A percentile compares a stretch with the other conserved stretches of the same genome.
These are phyloP conservation scores for Tilletia walkeri DNA, from an alignment of 1,284 basidiomycete species.

Conservation along the genomic window DNA sequence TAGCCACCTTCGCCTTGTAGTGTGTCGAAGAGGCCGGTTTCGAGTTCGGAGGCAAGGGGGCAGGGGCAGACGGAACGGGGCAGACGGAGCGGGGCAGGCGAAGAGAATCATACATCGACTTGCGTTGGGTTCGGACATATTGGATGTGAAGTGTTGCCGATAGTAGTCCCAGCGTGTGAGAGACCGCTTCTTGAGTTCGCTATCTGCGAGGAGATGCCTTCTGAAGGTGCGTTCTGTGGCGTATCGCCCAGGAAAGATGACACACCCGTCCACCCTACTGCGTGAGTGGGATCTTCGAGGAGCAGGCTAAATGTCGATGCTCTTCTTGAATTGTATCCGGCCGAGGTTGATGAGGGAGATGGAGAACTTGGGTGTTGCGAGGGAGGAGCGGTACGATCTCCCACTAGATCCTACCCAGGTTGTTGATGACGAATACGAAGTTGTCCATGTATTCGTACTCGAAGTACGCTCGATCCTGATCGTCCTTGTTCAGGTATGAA, in stretches of 20 bases:
- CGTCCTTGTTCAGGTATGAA: conserved; percentile 58
- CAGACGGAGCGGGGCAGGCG: no score
- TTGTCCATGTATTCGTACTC: conserved; percentile 58
- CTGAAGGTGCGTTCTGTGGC: not conserved
- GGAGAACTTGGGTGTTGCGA: conserved; percentile 60
- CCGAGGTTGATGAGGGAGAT: conserved; percentile 59
- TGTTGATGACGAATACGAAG: conserved; percentile 62
- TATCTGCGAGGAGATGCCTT: not conserved
- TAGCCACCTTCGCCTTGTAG: conserved; percentile 56
- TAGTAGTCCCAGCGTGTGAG: not conserved
- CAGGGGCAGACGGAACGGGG: conserved; percentile 54
- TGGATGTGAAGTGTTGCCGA: not conserved
- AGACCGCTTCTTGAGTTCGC: not conserved
- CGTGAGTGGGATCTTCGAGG: conserved; percentile 59
- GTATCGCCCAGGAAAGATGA: conserved; percentile 18
- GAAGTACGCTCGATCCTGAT: conserved; percentile 55
- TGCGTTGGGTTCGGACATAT: conserved; percentile 40
- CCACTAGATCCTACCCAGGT: conserved; percentile 63
- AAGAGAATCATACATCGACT: no score
- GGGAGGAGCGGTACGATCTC: conserved; percentile 58
- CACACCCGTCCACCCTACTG: conserved; percentile 57
- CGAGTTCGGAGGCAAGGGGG: conserved; percentile 58
- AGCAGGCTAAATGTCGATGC: conserved; percentile 56
- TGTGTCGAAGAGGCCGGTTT: conserved; percentile 59
- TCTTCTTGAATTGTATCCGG: conserved; percentile 39